Evolutionary conservation across 208 protist genomes (phyloP).

Genomic region (Porcisia hertigi): DNA sequence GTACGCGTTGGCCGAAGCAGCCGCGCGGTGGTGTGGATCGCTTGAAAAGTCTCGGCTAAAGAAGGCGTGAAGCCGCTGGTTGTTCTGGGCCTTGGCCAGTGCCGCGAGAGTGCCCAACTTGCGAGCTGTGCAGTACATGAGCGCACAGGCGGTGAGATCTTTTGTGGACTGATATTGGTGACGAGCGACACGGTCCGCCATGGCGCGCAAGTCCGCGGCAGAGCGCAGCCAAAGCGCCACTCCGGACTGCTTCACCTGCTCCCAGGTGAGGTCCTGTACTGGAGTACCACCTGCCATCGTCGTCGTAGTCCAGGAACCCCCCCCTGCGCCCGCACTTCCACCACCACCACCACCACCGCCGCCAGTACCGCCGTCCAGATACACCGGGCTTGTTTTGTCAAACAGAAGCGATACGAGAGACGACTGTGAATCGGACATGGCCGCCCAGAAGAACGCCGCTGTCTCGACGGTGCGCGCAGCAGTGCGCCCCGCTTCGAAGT

Average conservation of each 20-base stretch:
- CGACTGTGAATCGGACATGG: conserved; percentile 70
- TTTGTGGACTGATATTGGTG: conserved; percentile 73
- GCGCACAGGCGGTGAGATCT: conserved; percentile 76
- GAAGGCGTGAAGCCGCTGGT: conserved; percentile 83
- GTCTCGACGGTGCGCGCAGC: conserved; percentile 43
- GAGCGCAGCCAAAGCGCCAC: conserved; percentile 76
- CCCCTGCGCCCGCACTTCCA: not conserved
- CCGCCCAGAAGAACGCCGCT: conserved; percentile 55
- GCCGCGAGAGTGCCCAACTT: conserved; percentile 85
- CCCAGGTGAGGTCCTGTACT: conserved; percentile 43
- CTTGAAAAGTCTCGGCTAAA: conserved; percentile 88
- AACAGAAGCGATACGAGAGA: conserved; percentile 50
- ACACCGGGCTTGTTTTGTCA: conserved; percentile 22
- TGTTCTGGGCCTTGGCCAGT: conserved; percentile 89
- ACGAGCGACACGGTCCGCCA: conserved; percentile 80
- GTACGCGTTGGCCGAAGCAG: conserved; percentile 92
- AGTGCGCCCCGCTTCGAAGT: conserved; percentile 51
- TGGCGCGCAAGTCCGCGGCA: conserved; percentile 47
- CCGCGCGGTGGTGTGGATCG: conserved; percentile 55
- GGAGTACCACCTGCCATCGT: not conserved
- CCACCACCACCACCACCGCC: not conserved
- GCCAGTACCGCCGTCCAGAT: conserved; percentile 18
- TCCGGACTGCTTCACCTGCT: conserved; percentile 58
- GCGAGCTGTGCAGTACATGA: conserved; percentile 88
- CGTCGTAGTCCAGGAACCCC: not conserved